Evolutionary conservation across 176 grass and related monocot genomes (phyloP).

Genomic region (Stipa capillata): DNA sequence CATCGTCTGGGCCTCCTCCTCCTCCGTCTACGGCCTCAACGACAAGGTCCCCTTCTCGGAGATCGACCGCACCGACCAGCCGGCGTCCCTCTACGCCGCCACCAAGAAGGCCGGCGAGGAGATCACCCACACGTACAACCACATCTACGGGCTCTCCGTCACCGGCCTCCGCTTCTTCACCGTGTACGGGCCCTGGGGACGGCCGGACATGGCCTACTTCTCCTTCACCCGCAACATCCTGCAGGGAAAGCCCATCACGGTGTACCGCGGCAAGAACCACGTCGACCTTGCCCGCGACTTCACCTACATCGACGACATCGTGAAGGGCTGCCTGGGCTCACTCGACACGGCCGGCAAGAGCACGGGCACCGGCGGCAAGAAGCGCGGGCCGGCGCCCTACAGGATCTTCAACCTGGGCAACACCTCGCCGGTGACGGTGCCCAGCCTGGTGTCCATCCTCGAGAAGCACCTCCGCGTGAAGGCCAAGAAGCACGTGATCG

Average conservation of each 20-base stretch:
- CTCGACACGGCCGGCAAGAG: slow-evolving; percentile 73
- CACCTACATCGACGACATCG: slow-evolving; percentile 96
- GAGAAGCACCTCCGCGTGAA: slow-evolving; percentile 72
- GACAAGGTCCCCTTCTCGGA: slow-evolving; percentile 87
- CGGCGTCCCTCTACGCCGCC: slow-evolving; percentile 82
- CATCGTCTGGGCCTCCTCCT: slow-evolving; percentile 80
- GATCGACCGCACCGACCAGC: slow-evolving; percentile 58
- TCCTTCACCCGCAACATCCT: slow-evolving; percentile 86
- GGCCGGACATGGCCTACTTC: slow-evolving; percentile 97
- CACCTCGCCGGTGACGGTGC: slow-evolving; percentile 81
- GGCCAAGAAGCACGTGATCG: slow-evolving; percentile 68
- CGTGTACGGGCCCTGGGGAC: slow-evolving; percentile 73
- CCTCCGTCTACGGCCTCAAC: slow-evolving; percentile 92
- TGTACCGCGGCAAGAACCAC: slow-evolving; percentile 63
- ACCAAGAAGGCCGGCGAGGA: slow-evolving; percentile 99
- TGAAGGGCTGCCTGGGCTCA: slow-evolving; percentile 66
- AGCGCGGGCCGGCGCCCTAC: slow-evolving; percentile 64
- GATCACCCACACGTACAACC: slow-evolving; percentile 91
- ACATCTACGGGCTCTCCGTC: slow-evolving; percentile 86
- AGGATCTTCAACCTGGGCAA: slow-evolving; percentile 91
- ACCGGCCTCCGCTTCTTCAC: slow-evolving; percentile 89
- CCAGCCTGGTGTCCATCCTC: slow-evolving; percentile 63
- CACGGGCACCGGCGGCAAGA: slow-evolving; percentile 76
- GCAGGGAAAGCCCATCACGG: slow-evolving; percentile 79
- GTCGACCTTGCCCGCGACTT: slow-evolving; percentile 73